Base-by-base conservation (phyloP, 257 asterid species). In the Solanum etuberosum region DNA sequence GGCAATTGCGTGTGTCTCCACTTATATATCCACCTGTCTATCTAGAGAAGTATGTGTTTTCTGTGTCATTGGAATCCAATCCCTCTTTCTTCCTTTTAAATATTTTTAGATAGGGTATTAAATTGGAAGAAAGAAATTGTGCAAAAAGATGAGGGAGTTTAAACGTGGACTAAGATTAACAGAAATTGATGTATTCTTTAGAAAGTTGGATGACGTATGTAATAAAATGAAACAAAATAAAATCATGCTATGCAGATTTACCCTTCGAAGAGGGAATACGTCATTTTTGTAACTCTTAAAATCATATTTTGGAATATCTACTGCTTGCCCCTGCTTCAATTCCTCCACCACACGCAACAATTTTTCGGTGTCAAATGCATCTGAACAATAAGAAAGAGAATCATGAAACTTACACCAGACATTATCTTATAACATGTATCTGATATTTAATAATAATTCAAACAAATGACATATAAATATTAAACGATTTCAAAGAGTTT, bases 261-360 rank as follows among this genome's bases (percentile, higher is more conserved):
- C 99, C 93, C 99, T 96, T 92, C 98, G 92, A 87, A 93, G 70
- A 35, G 98, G 98, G 90, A 93, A 92, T 87, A 91, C 88, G 63
- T 93, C 94, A 65, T 92, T 94, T 91, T 93, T 93, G 90, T 93
- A 96, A 90, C 93, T 96, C 94, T 92, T 96, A 94, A 91, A 95
- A 91, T 97, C 99, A 89, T 97, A 97, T 91, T 92, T 97, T 87
- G 99, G 98, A 91, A 97, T 92, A 91, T 97, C 98, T 82, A 96
- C 99, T 73, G 99, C 98, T 86, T 93, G 94, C 73, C 96, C 96
- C 81, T 90, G 93, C 91, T 92, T 97, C 90, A 97, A 83, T 87
- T 93, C 92, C 89, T 96, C 98, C 98, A 97, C 91, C 87, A 88
- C 88, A 87, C 86, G 32, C 92, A 97, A 90, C 86, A 97, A 91